Evolutionary conservation across 2,329 filamentous ascomycete genomes (phyloP).

Genomic region (Claviceps paspali): DNA sequence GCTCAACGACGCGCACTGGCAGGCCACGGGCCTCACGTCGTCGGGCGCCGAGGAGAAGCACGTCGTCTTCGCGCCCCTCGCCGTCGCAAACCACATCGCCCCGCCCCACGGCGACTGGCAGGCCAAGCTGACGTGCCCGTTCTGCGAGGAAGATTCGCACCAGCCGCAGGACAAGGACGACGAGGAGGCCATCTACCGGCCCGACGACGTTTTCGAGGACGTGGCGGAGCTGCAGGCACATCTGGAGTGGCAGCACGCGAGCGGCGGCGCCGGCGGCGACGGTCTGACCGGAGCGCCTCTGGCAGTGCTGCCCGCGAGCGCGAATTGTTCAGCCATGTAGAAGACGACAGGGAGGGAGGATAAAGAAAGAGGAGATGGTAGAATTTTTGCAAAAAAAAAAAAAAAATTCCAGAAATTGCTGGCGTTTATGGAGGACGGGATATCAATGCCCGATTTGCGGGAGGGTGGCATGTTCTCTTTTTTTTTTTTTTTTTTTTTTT

Average conservation of each 20-base stretch:
- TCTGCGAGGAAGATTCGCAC: slow-evolving; percentile 38
- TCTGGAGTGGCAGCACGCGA: slow-evolving; percentile 39
- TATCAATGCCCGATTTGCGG: too few relatives aligned
- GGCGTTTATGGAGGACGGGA: too few relatives aligned
- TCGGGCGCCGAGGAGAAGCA: slow-evolving; percentile 30
- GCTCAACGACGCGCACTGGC: slow-evolving; percentile 29
- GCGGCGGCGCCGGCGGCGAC: too few relatives aligned
- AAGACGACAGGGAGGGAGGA: background rate
- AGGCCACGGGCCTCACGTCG: slow-evolving; percentile 28
- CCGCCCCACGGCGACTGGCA: slow-evolving; percentile 36
- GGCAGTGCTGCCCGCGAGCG: slow-evolving; percentile 15
- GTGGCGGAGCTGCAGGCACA: slow-evolving; percentile 36
- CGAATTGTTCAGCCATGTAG: slow-evolving; percentile 33
- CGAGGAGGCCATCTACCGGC: slow-evolving; percentile 33
- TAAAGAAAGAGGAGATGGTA: background rate
- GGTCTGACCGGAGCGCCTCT: slow-evolving; percentile 14
- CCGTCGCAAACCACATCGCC: slow-evolving; percentile 41
- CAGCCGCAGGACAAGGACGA: slow-evolving; percentile 28
- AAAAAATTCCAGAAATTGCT: too few relatives aligned
- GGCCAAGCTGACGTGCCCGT: slow-evolving; percentile 36
- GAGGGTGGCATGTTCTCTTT: too few relatives aligned
- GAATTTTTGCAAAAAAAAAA: too few relatives aligned
- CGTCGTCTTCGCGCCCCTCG: slow-evolving; percentile 40
- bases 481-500: background rate
- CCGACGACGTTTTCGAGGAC: slow-evolving; percentile 35